A percentile compares a stretch with the other conserved stretches of the same genome.
Conservation (phyloP, 352 stramenopile species). For the Globisporangium camurandrum region DNA sequence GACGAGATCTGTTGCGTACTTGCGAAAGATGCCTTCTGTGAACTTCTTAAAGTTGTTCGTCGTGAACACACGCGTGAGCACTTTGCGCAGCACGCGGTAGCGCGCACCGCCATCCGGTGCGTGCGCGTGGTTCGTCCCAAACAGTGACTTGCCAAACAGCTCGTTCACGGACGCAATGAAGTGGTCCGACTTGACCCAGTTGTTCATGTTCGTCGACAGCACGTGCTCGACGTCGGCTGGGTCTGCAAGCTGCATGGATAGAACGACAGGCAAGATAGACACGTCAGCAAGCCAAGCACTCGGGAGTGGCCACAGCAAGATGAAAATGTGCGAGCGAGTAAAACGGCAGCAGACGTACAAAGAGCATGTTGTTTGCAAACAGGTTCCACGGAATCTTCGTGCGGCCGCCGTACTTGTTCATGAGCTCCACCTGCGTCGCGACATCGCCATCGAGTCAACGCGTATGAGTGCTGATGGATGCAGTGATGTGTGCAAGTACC, state of each 20-base stretch:
- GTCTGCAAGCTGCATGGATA: slow-evolving; percentile 24
- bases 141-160: slow-evolving; percentile 57
- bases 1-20: slow-evolving; percentile 23
- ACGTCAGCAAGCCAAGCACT: too few species aligned
- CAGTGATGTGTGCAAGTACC: background rate
- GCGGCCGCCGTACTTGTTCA: slow-evolving; percentile 29
- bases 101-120: slow-evolving; percentile 34
- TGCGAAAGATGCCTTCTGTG: slow-evolving; percentile 34
- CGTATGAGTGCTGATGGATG: background rate
- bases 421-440: slow-evolving; percentile 31
- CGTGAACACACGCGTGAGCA: slow-evolving; percentile 82
- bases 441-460: too few species aligned
- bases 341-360: slow-evolving; percentile 30
- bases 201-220: slow-evolving; percentile 48
- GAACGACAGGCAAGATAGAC: background rate
- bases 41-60: slow-evolving; percentile 44
- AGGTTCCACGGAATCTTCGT: slow-evolving; percentile 72
- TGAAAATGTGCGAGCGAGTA: too few species aligned
- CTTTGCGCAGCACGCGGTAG: slow-evolving; percentile 72
- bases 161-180: slow-evolving; percentile 53
- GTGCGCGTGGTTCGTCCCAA: slow-evolving; percentile 56
- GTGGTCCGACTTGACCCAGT: slow-evolving; percentile 64
- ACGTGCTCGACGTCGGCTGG: slow-evolving; percentile 58
- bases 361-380: slow-evolving; percentile 41
- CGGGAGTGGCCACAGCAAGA: background rate